Percentiles rank a stretch among this genome's conserved stretches.
Evolutionary conservation across 108 stramenopile genomes (phyloP).

Genomic region (Asterionellopsis glacialis): DNA sequence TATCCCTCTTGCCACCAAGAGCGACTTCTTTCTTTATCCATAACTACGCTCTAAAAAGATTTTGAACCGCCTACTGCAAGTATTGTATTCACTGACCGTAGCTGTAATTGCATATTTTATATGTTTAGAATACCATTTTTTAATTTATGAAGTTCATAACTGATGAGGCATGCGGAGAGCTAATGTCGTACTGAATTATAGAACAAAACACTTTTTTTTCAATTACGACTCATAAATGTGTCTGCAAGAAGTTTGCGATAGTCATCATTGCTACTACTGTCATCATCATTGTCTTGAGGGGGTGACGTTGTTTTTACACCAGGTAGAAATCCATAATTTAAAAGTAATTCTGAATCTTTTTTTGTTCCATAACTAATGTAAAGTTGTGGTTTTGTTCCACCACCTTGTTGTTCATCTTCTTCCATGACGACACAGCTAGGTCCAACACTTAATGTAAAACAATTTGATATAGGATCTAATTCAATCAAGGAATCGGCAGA

Average conservation of each 20-base stretch:
- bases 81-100: too few species aligned
- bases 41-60: too few species aligned
- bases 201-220: conserved; percentile 2
- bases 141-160: too few species aligned
- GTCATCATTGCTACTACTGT: neutral
- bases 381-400: conserved; percentile 32
- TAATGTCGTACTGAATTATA: neutral
- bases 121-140: too few species aligned
- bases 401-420: conserved; percentile 8
- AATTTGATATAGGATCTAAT: conserved; percentile 24
- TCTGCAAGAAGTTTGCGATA: neutral
- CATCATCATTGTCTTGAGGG: conserved; percentile 4
- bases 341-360: conserved; percentile 56
- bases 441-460: neutral
- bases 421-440: conserved; percentile 10
- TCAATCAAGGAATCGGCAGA: conserved; percentile 66
- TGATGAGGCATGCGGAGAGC: too few species aligned
- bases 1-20: too few species aligned
- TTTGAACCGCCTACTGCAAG: too few species aligned
- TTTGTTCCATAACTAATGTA: conserved; percentile 69
- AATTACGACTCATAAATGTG: conserved; percentile 10
- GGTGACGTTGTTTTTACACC: conserved; percentile 17
- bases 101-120: too few species aligned
- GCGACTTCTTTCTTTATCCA: too few species aligned
- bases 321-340: conserved; percentile 78